Evolutionary conservation across 2,329 filamentous ascomycete genomes (phyloP).

Genomic region (Exophiala alcalophila): DNA sequence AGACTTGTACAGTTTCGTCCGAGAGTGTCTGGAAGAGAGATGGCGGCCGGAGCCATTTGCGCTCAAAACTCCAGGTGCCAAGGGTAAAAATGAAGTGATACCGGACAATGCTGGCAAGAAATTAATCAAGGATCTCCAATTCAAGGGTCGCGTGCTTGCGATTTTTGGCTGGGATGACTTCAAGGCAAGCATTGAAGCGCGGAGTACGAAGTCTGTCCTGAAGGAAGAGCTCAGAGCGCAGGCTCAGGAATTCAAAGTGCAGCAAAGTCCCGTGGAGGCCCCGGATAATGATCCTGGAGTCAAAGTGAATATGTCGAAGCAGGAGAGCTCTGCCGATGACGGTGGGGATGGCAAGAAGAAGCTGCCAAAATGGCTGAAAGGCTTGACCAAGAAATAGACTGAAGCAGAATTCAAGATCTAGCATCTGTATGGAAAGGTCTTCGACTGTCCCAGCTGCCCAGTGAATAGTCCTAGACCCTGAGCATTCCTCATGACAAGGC

Average conservation of each 20-base stretch:
- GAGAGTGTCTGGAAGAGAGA: conserved; percentile 60
- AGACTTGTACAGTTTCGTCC: conserved; percentile 71
- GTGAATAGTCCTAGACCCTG: too few relatives aligned
- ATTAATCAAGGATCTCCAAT: conserved; percentile 70
- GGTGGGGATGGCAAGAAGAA: conserved; percentile 38
- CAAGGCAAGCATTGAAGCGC: conserved; percentile 54
- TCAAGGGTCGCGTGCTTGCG: conserved; percentile 69
- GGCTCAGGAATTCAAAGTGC: conserved; percentile 66
- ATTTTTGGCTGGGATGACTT: conserved; percentile 72
- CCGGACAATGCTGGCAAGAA: conserved; percentile 31
- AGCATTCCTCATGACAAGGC: too few relatives aligned
- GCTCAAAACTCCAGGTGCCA: conserved; percentile 59
- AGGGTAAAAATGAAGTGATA: conserved; percentile 49
- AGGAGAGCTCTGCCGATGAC: conserved; percentile 39
- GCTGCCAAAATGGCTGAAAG: conserved; percentile 70
- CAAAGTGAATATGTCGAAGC: conserved; percentile 32
- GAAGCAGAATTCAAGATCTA: too few relatives aligned
- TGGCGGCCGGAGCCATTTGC: conserved; percentile 64
- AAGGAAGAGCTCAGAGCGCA: conserved; percentile 58
- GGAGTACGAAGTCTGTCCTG: conserved; percentile 56
- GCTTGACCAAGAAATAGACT: conserved; percentile 69
- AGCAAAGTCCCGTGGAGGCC: conserved; percentile 50
- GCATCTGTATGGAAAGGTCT: too few relatives aligned
- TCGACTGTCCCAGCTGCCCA: too few relatives aligned
- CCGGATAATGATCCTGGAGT: conserved; percentile 34